A percentile compares a stretch with the other conserved stretches of the same genome.
Conservation (phyloP, 371 early-diverging fungal species). For the Rhizomucor miehei region DNA sequence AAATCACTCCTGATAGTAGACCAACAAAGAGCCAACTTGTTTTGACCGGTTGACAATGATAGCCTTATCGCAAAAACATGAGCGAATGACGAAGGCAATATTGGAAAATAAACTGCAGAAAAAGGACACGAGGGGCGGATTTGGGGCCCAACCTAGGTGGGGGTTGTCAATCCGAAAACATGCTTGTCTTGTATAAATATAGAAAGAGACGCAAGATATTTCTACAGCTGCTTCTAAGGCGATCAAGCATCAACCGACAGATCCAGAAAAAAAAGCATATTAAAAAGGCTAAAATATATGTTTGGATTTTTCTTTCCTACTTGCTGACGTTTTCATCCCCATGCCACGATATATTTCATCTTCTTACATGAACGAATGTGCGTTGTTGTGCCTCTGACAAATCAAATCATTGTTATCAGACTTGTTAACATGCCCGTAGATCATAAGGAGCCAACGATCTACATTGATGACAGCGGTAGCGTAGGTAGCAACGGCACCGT, state of each 20-base stretch:
- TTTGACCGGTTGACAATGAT: too few relatives aligned
- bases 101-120: neutral
- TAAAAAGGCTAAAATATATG: too few relatives aligned
- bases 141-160: too few relatives aligned
- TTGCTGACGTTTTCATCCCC: neutral
- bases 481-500: neutral
- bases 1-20: too few relatives aligned
- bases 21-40: too few relatives aligned
- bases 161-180: neutral
- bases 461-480: slow-evolving; percentile 2
- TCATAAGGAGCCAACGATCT: neutral
- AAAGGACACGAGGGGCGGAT: neutral
- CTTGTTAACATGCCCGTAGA: too few relatives aligned
- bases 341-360: neutral
- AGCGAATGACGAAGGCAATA: neutral
- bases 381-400: neutral
- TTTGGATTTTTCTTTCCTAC: neutral
- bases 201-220: neutral
- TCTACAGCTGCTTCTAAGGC: neutral
- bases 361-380: neutral
- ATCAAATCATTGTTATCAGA: too few relatives aligned
- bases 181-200: slow-evolving; percentile 1
- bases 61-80: too few relatives aligned
- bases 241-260: neutral
- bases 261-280: neutral